Percentiles rank a stretch among this genome's conserved stretches.
phyloP scores from a whole-genome alignment of 257 asterid species.

The Nicotiana paniculata region DNA sequence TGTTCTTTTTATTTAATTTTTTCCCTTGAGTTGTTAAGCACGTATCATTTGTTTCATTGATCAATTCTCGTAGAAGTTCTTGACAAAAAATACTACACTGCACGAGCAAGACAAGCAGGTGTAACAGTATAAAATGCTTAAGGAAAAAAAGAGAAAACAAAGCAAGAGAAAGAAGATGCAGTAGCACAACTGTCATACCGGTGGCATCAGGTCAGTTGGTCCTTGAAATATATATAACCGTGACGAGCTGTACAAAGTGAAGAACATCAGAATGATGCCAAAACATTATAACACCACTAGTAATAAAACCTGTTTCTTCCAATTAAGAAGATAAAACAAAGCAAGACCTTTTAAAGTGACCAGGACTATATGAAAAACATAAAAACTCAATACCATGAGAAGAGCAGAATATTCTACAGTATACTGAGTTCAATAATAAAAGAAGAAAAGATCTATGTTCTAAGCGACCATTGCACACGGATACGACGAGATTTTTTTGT shows the following conservation, averaged over 20 bases:
- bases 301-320: background rate
- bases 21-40: background rate
- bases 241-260: conserved; percentile 56
- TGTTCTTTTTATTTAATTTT: background rate
- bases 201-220: conserved; percentile 86
- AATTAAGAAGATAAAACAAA: background rate
- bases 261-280: background rate
- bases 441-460: background rate
- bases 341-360: background rate
- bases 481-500: background rate
- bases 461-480: background rate
- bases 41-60: background rate
- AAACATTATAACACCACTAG: background rate
- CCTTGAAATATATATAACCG: conserved; percentile 93
- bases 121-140: background rate
- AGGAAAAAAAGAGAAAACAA: background rate
- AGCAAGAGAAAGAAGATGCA: background rate
- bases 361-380: background rate
- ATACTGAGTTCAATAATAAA: background rate
- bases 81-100: background rate
- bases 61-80: background rate
- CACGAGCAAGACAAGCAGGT: background rate
- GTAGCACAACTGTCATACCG: conserved; percentile 40
- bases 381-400: background rate
- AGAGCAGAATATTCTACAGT: background rate